These are phyloP conservation scores for Voacanga thouarsii DNA, from an alignment of 257 asterid genomes.

Conservation along the genomic window DNA sequence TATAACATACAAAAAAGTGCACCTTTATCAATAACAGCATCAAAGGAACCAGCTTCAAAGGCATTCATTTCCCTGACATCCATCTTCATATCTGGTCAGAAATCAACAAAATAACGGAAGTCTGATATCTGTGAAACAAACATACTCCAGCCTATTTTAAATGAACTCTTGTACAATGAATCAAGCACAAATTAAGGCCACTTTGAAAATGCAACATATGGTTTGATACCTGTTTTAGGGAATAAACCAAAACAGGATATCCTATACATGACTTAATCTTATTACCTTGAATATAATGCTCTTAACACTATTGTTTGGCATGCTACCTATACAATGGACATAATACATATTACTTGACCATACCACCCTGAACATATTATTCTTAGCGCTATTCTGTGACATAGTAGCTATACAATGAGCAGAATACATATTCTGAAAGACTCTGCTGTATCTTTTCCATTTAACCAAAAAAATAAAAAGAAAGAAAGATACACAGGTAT, in stretches of 20 bases:
- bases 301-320: too few relatives aligned
- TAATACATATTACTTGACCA: too few relatives aligned
- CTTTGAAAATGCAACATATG: too few relatives aligned
- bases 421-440: too few relatives aligned
- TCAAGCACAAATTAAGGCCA: background rate
- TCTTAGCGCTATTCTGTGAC: too few relatives aligned
- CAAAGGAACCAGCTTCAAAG: conserved; percentile 45
- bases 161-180: background rate
- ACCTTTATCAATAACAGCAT: conserved; percentile 76
- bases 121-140: background rate
- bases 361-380: too few relatives aligned
- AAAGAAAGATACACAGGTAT: too few relatives aligned
- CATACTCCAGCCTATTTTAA: background rate
- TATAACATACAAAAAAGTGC: background rate
- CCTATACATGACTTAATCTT: background rate
- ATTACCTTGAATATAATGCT: background rate
- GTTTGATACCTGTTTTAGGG: background rate
- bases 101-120: conserved; percentile 8
- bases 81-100: conserved; percentile 53
- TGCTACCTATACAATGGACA: too few relatives aligned
- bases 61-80: conserved; percentile 70
- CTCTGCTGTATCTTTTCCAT: too few relatives aligned
- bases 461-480: too few relatives aligned
- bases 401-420: too few relatives aligned
- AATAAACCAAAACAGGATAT: background rate